A percentile compares a stretch with the other conserved stretches of the same genome.
phyloP scores from a whole-genome alignment of 139 green algal species.

The Desmodesmus armatus region DNA sequence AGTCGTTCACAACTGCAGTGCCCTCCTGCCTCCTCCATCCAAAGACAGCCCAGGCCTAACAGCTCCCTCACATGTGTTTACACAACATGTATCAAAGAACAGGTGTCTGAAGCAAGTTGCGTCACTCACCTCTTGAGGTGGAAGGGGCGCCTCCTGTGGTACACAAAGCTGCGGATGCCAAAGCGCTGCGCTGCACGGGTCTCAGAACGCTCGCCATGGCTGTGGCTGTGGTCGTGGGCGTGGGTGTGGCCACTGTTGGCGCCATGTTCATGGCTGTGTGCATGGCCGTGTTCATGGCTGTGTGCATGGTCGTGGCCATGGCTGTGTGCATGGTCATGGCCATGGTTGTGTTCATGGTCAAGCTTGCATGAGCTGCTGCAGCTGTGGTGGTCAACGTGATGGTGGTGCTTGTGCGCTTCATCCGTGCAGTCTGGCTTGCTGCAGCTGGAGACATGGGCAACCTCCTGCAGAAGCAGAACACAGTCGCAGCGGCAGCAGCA shows the following conservation, averaged over 20 bases:
- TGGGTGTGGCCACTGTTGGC: conserved; percentile 42
- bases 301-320: conserved; percentile 42
- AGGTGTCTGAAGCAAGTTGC: neutral
- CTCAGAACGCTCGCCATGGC: conserved; percentile 47
- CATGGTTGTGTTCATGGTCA: conserved; percentile 43
- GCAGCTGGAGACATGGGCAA: neutral
- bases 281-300: conserved; percentile 38
- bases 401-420: conserved; percentile 50
- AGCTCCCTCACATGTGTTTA: no score
- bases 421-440: neutral
- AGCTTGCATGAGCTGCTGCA: conserved; percentile 14
- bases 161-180: conserved; percentile 94
- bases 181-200: conserved; percentile 74
- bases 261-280: conserved; percentile 55
- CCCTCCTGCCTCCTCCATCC: neutral
- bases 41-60: neutral
- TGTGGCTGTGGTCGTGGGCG: conserved; percentile 35
- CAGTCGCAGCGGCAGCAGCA: neutral
- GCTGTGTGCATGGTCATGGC: conserved; percentile 38
- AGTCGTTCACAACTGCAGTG: neutral
- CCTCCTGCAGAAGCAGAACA: conserved; percentile 68
- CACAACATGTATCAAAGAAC: neutral
- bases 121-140: conserved; percentile 80
- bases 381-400: conserved; percentile 43
- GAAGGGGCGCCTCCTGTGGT: conserved; percentile 85